Conservation (phyloP, 1,284 basidiomycete genomes). For the Puccinia hordei region DNA sequence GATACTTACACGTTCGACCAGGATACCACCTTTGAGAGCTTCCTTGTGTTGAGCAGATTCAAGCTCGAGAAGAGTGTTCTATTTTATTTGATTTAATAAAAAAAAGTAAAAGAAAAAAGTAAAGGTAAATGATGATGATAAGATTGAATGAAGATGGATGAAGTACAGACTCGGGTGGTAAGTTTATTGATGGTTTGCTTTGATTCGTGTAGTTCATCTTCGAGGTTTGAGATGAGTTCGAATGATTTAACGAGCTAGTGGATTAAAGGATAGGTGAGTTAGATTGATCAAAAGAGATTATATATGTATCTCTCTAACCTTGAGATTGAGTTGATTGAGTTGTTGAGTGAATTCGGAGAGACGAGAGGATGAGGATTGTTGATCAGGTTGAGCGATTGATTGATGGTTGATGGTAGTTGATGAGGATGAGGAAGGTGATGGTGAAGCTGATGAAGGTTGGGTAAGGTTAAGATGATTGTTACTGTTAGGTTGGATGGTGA, state of each 20-base stretch:
- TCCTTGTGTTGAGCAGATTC: conserved; percentile 76
- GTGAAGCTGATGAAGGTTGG: neutral
- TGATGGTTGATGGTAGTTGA: neutral
- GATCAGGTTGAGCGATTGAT: neutral
- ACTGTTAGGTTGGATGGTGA: neutral
- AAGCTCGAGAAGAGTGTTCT: conserved; percentile 71
- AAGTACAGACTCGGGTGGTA: conserved; percentile 58
- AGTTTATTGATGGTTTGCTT: conserved; percentile 58
- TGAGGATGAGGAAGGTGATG: neutral
- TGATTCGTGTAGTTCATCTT: conserved; percentile 78
- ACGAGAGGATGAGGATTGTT: no score
- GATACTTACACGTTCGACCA: conserved; percentile 70
- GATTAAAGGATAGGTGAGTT: conserved; percentile 61
- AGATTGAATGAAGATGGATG: no score
- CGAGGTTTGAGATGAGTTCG: conserved; percentile 85
- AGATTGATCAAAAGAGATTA: neutral
- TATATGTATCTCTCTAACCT: neutral
- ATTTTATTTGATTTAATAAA: no score
- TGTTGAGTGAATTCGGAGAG: neutral
- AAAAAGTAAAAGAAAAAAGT: no score
- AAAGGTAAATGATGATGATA: no score
- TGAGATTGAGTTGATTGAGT: conserved; percentile 27
- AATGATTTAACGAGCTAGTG: conserved; percentile 88
- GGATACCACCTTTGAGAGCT: conserved; percentile 74
- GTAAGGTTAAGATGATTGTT: no score